These are phyloP conservation scores for Ophiosphaerella narmari DNA, from an alignment of 2,329 filamentous ascomycete species.

Conservation along the genomic window DNA sequence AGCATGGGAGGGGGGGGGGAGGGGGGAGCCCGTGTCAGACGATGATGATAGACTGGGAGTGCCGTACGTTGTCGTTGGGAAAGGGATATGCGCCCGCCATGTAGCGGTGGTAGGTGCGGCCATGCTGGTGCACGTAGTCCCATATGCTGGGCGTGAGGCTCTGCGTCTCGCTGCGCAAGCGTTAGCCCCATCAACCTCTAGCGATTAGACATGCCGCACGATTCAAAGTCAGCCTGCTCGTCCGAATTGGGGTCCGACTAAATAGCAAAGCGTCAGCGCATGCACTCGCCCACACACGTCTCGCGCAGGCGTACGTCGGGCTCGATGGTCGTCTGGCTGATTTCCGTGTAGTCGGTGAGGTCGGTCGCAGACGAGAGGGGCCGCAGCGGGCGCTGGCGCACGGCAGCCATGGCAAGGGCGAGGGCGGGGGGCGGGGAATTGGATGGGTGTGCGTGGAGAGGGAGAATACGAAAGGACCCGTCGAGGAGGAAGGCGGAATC, in stretches of 20 bases:
- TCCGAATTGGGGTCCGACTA: conserved; percentile 42
- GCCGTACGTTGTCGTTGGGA: conserved; percentile 44
- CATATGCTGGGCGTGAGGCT: conserved; percentile 47
- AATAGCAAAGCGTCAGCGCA: conserved; percentile 18
- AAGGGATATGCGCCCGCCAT: conserved; percentile 47
- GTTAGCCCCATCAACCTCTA: conserved; percentile 13
- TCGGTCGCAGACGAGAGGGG: conserved; percentile 27
- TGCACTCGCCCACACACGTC: neutral
- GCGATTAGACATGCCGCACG: conserved; percentile 21
- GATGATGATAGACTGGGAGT: neutral
- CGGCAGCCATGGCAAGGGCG: conserved; percentile 8
- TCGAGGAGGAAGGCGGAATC: neutral
- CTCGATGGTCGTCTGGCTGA: conserved; percentile 20
- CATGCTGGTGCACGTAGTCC: conserved; percentile 47
- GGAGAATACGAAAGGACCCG: neutral
- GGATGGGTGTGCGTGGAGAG: neutral
- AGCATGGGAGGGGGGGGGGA: too few relatives aligned
- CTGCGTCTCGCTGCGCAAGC: conserved; percentile 37
- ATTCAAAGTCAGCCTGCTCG: conserved; percentile 35
- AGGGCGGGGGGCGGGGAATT: too few relatives aligned
- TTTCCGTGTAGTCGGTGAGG: conserved; percentile 24
- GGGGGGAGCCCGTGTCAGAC: conserved; percentile 20
- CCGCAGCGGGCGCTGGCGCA: conserved; percentile 11
- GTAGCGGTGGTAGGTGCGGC: conserved; percentile 48
- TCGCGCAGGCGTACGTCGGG: conserved; percentile 15